A percentile compares a stretch with the other conserved stretches of the same genome.
Conservation (phyloP, 108 stramenopile genomes). For the Cyclotella cryptica region DNA sequence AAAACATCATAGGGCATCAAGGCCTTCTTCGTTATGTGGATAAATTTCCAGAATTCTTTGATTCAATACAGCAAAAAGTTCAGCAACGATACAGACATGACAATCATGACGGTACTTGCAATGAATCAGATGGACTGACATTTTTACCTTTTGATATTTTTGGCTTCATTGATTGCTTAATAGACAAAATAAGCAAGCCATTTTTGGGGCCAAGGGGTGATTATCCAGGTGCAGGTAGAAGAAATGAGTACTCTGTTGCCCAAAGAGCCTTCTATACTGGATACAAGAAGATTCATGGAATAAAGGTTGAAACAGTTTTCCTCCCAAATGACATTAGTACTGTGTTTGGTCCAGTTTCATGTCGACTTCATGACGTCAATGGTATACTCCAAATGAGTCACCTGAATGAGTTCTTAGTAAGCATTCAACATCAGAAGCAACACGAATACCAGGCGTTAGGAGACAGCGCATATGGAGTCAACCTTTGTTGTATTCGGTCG, state of each 20-base stretch:
- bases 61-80: not conserved
- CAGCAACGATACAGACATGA: not conserved
- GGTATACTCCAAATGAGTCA: not conserved
- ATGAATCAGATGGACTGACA: not conserved
- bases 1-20: not conserved
- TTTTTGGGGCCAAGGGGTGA: conserved; percentile 22
- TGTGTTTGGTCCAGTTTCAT: conserved; percentile 16
- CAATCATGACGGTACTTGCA: not conserved
- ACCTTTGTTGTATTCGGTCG: not conserved
- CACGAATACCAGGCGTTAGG: not conserved
- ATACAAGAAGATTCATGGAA: conserved; percentile 19
- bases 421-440: not conserved
- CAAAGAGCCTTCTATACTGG: conserved; percentile 1
- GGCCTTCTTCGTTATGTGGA: not conserved
- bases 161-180: conserved; percentile 23
- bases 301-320: conserved; percentile 20
- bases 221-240: conserved; percentile 6
- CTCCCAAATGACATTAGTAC: conserved; percentile 20
- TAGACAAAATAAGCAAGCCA: not conserved
- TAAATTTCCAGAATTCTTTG: not conserved
- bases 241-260: not conserved
- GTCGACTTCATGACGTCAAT: not conserved
- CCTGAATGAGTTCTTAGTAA: not conserved
- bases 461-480: not conserved
- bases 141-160: conserved; percentile 1